These are phyloP conservation scores for Colletotrichum tofieldiae DNA, from an alignment of 2,329 filamentous ascomycete species.

Conservation along the genomic window DNA sequence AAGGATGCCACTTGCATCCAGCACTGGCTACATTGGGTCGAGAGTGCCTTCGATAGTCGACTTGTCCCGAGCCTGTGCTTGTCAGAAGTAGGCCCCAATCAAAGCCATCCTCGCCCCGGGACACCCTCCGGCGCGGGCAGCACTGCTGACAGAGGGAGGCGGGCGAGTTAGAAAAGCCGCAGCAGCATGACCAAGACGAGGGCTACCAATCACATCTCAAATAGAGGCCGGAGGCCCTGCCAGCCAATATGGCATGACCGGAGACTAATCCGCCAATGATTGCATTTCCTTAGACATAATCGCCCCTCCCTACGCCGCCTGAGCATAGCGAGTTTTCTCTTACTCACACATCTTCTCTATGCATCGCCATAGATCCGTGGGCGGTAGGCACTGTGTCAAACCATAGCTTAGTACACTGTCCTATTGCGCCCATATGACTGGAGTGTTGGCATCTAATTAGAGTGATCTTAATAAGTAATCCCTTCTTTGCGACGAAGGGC, in stretches of 20 bases:
- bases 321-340: neutral
- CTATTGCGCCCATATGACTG: too few relatives aligned
- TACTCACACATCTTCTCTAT: neutral
- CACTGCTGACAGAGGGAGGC: neutral
- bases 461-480: too few relatives aligned
- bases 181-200: neutral
- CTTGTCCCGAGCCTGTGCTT: neutral
- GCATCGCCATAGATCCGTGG: too few relatives aligned
- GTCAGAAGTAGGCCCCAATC: neutral
- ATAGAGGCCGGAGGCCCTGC: neutral
- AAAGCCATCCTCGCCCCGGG: neutral
- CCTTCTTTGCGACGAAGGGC: too few relatives aligned
- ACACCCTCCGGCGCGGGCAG: neutral
- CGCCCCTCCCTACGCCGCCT: neutral
- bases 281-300: too few relatives aligned
- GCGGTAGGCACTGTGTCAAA: too few relatives aligned
- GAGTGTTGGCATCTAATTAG: too few relatives aligned
- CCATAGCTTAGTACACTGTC: too few relatives aligned
- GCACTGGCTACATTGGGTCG: slow-evolving; percentile 22
- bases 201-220: neutral
- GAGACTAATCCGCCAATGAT: neutral
- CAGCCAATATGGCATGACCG: neutral
- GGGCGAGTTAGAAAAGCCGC: neutral
- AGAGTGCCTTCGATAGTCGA: neutral
- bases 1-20: neutral